These are phyloP conservation scores for Thalassia testudinum DNA, from an alignment of 116 monocot genomes.

Conservation along the genomic window DNA sequence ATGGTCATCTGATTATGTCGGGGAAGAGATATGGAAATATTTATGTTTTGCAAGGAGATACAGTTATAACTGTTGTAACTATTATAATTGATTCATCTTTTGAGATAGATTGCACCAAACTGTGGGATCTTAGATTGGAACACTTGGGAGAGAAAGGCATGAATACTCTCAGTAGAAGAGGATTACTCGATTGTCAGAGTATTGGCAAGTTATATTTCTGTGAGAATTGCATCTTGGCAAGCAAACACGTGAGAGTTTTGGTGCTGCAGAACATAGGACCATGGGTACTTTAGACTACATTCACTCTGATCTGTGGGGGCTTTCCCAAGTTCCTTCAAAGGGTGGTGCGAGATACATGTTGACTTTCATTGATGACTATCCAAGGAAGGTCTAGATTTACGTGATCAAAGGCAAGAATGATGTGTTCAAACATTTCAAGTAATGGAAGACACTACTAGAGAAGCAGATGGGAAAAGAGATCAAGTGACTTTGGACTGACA, in stretches of 20 bases:
- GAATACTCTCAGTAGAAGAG: background rate
- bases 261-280: background rate
- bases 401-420: background rate
- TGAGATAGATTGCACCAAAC: background rate
- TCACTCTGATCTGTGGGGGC: constrained; percentile 9
- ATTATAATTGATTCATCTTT: background rate
- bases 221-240: constrained; percentile 7
- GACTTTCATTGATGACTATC: background rate
- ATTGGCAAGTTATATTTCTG: constrained; percentile 4
- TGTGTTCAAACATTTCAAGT: background rate
- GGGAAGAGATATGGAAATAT: constrained; percentile 2
- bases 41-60: background rate
- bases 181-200: background rate
- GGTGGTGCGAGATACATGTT: background rate
- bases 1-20: constrained; percentile 1
- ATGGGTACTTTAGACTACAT: constrained; percentile 3
- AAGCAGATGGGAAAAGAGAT: background rate
- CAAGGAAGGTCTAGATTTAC: background rate
- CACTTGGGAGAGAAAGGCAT: constrained; percentile 8
- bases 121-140: constrained; percentile 11
- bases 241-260: background rate
- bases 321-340: background rate
- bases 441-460: background rate
- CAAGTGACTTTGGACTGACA: constrained; percentile 1
- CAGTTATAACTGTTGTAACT: background rate